These are phyloP conservation scores for Mycotypha africana DNA, from an alignment of 371 early-diverging fungal genomes.

Conservation along the genomic window DNA sequence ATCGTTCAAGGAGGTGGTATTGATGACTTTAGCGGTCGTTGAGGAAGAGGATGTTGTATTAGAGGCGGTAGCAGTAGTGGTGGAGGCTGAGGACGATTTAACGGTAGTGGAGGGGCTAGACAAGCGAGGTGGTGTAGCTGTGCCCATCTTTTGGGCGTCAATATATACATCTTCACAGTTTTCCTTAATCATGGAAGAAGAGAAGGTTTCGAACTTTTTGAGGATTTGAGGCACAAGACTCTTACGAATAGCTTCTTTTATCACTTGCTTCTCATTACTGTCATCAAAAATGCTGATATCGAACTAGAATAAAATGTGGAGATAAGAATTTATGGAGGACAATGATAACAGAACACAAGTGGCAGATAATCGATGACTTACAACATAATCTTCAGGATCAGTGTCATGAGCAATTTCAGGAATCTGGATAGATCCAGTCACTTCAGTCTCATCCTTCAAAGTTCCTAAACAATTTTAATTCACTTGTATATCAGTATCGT, in stretches of 20 bases:
- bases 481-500: not conserved
- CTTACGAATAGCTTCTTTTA: constrained; percentile 72
- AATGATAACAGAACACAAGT: not conserved
- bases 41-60: constrained; percentile 16
- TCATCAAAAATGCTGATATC: constrained; percentile 67
- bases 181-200: constrained; percentile 69
- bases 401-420: constrained; percentile 94
- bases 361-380: constrained; percentile 14
- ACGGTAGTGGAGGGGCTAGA: constrained; percentile 16
- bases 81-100: constrained; percentile 9
- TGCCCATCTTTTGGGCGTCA: constrained; percentile 44
- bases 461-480: constrained; percentile 32
- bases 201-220: constrained; percentile 61
- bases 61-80: constrained; percentile 16
- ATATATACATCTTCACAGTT: constrained; percentile 92
- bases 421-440: constrained; percentile 72
- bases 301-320: constrained; percentile 44
- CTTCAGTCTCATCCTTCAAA: constrained; percentile 58
- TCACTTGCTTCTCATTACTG: constrained; percentile 48
- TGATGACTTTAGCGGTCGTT: constrained; percentile 31
- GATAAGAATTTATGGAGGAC: not conserved
- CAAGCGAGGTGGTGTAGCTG: constrained; percentile 29
- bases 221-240: constrained; percentile 58
- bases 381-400: constrained; percentile 73
- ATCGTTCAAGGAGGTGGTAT: constrained; percentile 68